phyloP scores from a whole-genome alignment of 306 rosid genomes.

The Cicer yamashitae region DNA sequence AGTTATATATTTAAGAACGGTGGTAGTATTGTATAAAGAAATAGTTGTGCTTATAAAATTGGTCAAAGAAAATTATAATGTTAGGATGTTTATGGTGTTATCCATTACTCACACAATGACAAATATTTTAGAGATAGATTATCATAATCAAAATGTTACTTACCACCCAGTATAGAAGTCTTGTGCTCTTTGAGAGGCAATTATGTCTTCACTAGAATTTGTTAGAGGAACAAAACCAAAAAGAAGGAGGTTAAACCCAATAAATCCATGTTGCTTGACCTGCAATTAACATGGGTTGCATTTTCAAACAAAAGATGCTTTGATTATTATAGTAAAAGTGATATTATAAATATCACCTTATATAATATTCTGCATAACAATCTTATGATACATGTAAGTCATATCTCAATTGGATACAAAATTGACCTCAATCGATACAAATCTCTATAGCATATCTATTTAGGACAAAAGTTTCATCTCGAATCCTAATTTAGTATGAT shows the following conservation, averaged over 20 bases:
- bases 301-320: neutral
- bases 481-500: no score
- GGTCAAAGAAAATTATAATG: neutral
- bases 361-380: neutral
- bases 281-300: conserved; percentile 39
- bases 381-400: no score
- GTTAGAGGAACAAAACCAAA: conserved; percentile 51
- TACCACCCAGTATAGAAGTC: conserved; percentile 64
- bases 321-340: neutral
- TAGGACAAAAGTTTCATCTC: no score
- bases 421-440: no score
- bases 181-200: conserved; percentile 55
- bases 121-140: conserved; percentile 14
- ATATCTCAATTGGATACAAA: no score
- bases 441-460: no score
- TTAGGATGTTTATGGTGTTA: neutral
- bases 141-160: neutral
- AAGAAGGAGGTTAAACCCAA: conserved; percentile 57
- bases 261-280: conserved; percentile 60
- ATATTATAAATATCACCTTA: neutral
- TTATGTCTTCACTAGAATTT: conserved; percentile 50
- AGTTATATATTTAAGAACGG: no score
- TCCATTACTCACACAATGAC: neutral
- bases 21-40: neutral
- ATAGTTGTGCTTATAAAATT: neutral